These are phyloP conservation scores for Mortierella sp. DNA, from an alignment of 371 early-diverging fungal genomes.

Conservation along the genomic window DNA sequence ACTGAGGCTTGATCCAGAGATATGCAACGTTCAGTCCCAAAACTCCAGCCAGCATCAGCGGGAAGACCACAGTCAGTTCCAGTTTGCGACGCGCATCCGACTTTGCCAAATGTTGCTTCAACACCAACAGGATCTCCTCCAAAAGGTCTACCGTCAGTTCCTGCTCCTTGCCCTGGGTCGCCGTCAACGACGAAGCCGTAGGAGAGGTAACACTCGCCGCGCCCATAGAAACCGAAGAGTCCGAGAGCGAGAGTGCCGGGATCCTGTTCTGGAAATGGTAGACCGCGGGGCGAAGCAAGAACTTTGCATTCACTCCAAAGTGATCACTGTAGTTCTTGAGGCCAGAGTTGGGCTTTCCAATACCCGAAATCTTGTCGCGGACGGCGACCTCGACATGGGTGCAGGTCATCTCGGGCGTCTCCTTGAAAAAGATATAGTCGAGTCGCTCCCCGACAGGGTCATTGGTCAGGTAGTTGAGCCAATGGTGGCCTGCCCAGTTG, in stretches of 20 bases:
- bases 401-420: constrained; percentile 63
- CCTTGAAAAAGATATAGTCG: constrained; percentile 72
- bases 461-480: constrained; percentile 45
- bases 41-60: constrained; percentile 11
- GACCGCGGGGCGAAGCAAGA: constrained; percentile 45
- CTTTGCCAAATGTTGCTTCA: constrained; percentile 26
- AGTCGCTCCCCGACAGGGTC: constrained; percentile 61
- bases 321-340: constrained; percentile 70
- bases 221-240: constrained; percentile 2
- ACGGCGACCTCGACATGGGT: constrained; percentile 63
- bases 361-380: constrained; percentile 63
- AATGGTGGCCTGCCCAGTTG: constrained; percentile 64
- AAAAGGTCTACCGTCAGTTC: constrained; percentile 22
- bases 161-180: neutral
- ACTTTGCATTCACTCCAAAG: constrained; percentile 69
- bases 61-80: constrained; percentile 18
- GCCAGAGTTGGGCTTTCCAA: constrained; percentile 30
- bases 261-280: constrained; percentile 41
- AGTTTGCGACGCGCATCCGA: neutral
- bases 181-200: too few relatives aligned
- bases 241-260: neutral
- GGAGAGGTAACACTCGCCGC: neutral
- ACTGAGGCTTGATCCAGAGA: constrained; percentile 27
- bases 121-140: constrained; percentile 32
- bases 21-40: constrained; percentile 26